Percentiles rank a stretch among this genome's conserved stretches.
Evolutionary conservation across 495 filamentous ascomycete genomes (phyloP).

Genomic region (Tuber indicum): DNA sequence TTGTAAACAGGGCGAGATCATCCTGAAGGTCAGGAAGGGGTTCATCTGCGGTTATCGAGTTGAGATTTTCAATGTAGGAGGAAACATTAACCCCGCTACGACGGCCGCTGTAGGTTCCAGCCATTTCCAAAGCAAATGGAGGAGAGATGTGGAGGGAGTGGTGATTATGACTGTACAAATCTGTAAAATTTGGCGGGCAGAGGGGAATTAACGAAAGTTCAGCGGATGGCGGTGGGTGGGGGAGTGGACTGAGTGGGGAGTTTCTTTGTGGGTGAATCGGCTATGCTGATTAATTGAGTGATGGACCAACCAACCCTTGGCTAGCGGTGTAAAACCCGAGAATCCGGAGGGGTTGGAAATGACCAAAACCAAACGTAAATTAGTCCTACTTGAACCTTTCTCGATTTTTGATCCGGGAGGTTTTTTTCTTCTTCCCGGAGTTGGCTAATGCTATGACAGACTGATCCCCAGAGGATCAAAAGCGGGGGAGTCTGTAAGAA

Average conservation of each 20-base stretch:
- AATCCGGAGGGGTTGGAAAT: neutral
- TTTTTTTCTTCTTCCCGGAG: neutral
- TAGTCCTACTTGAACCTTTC: neutral
- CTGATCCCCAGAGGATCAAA: neutral
- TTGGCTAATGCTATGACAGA: neutral
- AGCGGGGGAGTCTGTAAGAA: neutral
- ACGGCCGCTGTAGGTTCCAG: constrained; percentile 36
- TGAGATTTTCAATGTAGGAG: constrained; percentile 79
- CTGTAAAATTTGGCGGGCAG: neutral
- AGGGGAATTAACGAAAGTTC: neutral
- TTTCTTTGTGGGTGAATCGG: neutral
- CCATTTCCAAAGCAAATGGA: constrained; percentile 6
- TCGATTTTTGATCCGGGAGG: neutral
- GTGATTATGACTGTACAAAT: neutral
- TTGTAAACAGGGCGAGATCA: constrained; percentile 81
- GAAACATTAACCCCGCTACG: constrained; percentile 55
- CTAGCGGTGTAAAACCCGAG: neutral
- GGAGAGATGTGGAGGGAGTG: constrained; percentile 12
- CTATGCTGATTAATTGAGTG: neutral
- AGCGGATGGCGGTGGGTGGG: neutral
- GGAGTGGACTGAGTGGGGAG: neutral
- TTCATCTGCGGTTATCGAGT: constrained; percentile 63
- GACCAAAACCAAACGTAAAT: neutral
- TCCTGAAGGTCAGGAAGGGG: constrained; percentile 59
- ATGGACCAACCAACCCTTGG: neutral